phyloP scores from a whole-genome alignment of 2,329 filamentous ascomycete genomes.

The Fusarium buharicum region DNA sequence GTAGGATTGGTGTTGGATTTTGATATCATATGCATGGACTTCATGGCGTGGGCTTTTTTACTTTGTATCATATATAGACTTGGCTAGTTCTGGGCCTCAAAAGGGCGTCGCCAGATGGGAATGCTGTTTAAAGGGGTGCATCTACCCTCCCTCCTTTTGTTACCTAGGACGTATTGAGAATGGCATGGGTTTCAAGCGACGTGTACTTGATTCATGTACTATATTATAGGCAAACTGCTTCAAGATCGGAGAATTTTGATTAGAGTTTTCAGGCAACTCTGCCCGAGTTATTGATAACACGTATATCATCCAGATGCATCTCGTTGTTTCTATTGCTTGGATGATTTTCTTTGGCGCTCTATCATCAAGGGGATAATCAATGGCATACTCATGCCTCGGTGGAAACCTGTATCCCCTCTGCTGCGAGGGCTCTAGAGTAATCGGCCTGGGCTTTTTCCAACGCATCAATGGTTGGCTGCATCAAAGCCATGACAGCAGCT shows the following conservation, averaged over 20 bases:
- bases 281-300: background rate
- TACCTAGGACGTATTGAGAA: slow-evolving; percentile 2
- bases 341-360: background rate
- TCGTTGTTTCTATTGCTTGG: background rate
- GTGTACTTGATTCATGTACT: slow-evolving; percentile 36
- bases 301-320: background rate
- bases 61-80: slow-evolving; percentile 33
- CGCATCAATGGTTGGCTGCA: slow-evolving; percentile 78
- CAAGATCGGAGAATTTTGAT: background rate
- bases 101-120: slow-evolving; percentile 1
- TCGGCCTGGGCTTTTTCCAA: slow-evolving; percentile 75
- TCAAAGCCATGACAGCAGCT: slow-evolving; percentile 78
- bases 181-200: slow-evolving; percentile 4
- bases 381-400: slow-evolving; percentile 51
- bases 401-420: slow-evolving; percentile 64
- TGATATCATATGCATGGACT: slow-evolving; percentile 6
- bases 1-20: background rate
- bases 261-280: background rate
- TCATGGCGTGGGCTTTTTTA: slow-evolving; percentile 18
- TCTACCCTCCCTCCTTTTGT: background rate
- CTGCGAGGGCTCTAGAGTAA: slow-evolving; percentile 76
- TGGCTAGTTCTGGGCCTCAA: slow-evolving; percentile 8
- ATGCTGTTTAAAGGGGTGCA: background rate
- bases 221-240: slow-evolving; percentile 20
- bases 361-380: background rate